Evolutionary conservation across 2,329 filamentous ascomycete species (phyloP).

Genomic region (Xylariales sp.): DNA sequence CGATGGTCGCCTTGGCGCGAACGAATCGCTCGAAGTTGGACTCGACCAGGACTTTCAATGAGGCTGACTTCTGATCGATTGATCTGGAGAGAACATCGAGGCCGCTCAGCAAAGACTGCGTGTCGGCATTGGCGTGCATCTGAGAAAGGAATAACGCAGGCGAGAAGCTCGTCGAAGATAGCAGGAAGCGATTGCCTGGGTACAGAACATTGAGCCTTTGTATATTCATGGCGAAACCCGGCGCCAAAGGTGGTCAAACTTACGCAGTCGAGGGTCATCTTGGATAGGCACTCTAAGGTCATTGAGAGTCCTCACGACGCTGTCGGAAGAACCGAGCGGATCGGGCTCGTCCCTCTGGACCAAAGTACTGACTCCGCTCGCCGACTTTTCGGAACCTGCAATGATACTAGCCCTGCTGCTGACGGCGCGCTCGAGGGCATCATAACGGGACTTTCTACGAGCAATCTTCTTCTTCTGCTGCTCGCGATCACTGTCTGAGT

Average conservation of each 20-base stretch:
- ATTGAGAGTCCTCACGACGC: slow-evolving; percentile 83
- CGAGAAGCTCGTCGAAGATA: slow-evolving; percentile 96
- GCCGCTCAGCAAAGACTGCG: slow-evolving; percentile 81
- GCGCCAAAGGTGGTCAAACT: slow-evolving; percentile 49
- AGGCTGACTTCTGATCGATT: slow-evolving; percentile 97
- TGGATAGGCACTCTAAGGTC: slow-evolving; percentile 83
- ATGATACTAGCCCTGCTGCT: slow-evolving; percentile 75
- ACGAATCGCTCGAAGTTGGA: slow-evolving; percentile 99
- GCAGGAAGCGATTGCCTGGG: slow-evolving; percentile 87
- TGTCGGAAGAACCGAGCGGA: slow-evolving; percentile 87
- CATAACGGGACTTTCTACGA: slow-evolving; percentile 81
- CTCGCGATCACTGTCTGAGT: slow-evolving; percentile 70
- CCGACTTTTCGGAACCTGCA: slow-evolving; percentile 74
- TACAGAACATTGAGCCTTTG: slow-evolving; percentile 28
- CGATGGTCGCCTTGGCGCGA: slow-evolving; percentile 95
- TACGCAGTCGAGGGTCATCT: slow-evolving; percentile 82
- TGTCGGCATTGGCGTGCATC: slow-evolving; percentile 87
- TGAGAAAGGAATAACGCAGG: slow-evolving; percentile 92
- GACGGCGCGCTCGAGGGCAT: slow-evolving; percentile 81
- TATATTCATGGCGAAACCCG: slow-evolving; percentile 30
- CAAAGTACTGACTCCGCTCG: slow-evolving; percentile 75
- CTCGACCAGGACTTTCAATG: slow-evolving; percentile 94
- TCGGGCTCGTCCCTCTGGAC: slow-evolving; percentile 94
- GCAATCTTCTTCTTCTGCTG: slow-evolving; percentile 62
- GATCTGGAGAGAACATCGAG: slow-evolving; percentile 88